These are phyloP conservation scores for Crassisporium funariophilum DNA, from an alignment of 768 basidiomycete genomes.

Conservation along the genomic window DNA sequence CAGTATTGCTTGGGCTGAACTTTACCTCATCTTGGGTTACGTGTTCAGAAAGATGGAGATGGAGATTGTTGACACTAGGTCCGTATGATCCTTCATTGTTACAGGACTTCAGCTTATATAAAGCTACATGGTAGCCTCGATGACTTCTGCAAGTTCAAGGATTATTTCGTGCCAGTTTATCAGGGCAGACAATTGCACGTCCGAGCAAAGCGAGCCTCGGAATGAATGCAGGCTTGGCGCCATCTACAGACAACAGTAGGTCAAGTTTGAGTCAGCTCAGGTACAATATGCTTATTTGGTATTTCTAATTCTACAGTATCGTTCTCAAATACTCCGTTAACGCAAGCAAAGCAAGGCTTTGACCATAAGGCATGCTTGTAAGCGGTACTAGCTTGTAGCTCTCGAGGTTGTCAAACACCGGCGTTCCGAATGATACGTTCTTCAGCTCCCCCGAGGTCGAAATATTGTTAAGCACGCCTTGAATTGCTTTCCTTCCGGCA, in stretches of 20 bases:
- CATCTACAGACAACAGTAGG: no score
- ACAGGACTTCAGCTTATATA: no score
- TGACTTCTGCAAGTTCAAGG: constrained; percentile 34
- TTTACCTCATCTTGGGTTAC: constrained; percentile 42
- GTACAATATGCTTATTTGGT: background rate
- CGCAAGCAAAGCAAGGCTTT: constrained; percentile 51
- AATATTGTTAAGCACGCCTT: constrained; percentile 46
- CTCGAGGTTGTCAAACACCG: constrained; percentile 48
- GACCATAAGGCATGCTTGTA: constrained; percentile 61
- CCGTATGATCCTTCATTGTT: constrained; percentile 5
- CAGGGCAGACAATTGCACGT: constrained; percentile 25
- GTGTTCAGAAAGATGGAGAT: constrained; percentile 43
- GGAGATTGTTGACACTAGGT: constrained; percentile 34
- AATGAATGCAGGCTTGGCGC: no score
- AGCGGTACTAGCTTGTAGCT: constrained; percentile 52
- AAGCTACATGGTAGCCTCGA: constrained; percentile 19
- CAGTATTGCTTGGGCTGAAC: constrained; percentile 46
- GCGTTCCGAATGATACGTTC: constrained; percentile 55
- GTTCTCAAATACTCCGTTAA: constrained; percentile 50
- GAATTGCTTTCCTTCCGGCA: constrained; percentile 41
- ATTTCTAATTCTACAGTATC: constrained; percentile 31
- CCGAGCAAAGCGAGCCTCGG: background rate
- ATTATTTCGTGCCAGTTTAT: constrained; percentile 38
- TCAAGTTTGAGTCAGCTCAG: background rate
- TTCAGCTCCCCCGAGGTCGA: constrained; percentile 46